Evolutionary conservation across 495 filamentous ascomycete genomes (phyloP), one percentile per base, ranked within the genome.

Genomic region (Aspergillus egyptiacus): DNA sequence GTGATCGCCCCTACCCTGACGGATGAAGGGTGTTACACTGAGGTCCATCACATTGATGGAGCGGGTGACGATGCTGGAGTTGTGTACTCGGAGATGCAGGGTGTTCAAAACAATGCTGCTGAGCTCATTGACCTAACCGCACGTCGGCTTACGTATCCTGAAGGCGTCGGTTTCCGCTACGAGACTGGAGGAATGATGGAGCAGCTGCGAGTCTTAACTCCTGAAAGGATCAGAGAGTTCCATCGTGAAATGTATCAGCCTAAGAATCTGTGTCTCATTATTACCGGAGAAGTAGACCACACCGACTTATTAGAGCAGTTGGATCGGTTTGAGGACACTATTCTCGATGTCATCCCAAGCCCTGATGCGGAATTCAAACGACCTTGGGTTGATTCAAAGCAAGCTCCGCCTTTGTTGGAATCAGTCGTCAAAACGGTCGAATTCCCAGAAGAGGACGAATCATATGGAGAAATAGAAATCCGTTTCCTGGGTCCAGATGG

Each of bases 31-130:
- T 96, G 91, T 62, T 83, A 94, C 56, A 99, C 93, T 2, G 93
- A 99, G 59, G 93, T 99, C 22, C 87, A 95, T 68, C 94, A 99
- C 64, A 78, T 99, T 44, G 87, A 99, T 64, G 89, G 89, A 28
- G 76, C 82, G 48, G 93, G 91, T 38, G 83, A 97, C 54, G 94
- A 99, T 76, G 93, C 93, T 20, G 93, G 91, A 52, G 93, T 98
- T 3, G 93, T 97, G 15, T 99, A 97, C 69, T 96, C 94, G 1
- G 93, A 99, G 67, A 97, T 99, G 93, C 93, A 99, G 63, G 94
- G 81, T 9, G 81, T 93, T 1, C 85, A 99, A 63, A 95, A 96
- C 60, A 84, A 76, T 14, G 78, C 83, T 50, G 68, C 70, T 11
- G 86, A 95, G 62, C 80, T 96, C 27, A 95, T 97, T 77, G 85